Evolutionary conservation across 2,329 filamentous ascomycete species (phyloP).

Genomic region (Ampelomyces quisqualis): DNA sequence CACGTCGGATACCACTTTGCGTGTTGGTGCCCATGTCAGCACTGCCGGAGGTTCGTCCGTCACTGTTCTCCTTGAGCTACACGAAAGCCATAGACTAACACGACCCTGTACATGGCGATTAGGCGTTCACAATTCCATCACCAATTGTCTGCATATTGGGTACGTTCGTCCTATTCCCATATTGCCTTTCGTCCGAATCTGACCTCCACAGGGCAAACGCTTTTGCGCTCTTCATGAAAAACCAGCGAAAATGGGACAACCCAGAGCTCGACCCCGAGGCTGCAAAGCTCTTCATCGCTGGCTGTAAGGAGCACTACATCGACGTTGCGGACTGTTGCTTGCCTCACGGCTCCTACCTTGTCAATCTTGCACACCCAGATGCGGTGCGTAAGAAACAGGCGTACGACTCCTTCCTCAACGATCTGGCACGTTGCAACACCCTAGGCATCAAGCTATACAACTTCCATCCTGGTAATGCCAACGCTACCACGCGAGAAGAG

Average conservation of each 20-base stretch:
- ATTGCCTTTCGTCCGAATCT: slow-evolving; percentile 4
- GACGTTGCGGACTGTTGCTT: slow-evolving; percentile 73
- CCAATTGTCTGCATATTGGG: slow-evolving; percentile 75
- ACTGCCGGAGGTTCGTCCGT: slow-evolving; percentile 72
- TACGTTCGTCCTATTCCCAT: slow-evolving; percentile 28
- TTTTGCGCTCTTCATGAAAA: slow-evolving; percentile 94
- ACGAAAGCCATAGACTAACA: slow-evolving; percentile 18
- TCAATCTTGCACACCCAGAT: slow-evolving; percentile 89
- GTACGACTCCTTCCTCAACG: slow-evolving; percentile 82
- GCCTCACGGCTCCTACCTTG: slow-evolving; percentile 92
- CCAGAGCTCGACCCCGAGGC: slow-evolving; percentile 71
- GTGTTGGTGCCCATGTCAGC: slow-evolving; percentile 90
- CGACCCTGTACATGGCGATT: slow-evolving; percentile 17
- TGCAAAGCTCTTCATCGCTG: slow-evolving; percentile 66
- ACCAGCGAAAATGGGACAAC: slow-evolving; percentile 90
- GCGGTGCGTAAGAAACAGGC: slow-evolving; percentile 78
- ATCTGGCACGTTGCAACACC: slow-evolving; percentile 78
- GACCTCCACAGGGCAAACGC: slow-evolving; percentile 68
- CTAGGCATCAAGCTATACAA: slow-evolving; percentile 94
- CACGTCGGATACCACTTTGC: slow-evolving; percentile 72
- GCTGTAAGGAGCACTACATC: slow-evolving; percentile 70
- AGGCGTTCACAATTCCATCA: slow-evolving; percentile 87
- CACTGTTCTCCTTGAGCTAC: neutral
- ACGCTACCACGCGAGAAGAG: slow-evolving; percentile 62
- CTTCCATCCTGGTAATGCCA: slow-evolving; percentile 89